Base-by-base conservation (phyloP, 345 rosid species). In the Excoecaria cochinchinensis region DNA sequence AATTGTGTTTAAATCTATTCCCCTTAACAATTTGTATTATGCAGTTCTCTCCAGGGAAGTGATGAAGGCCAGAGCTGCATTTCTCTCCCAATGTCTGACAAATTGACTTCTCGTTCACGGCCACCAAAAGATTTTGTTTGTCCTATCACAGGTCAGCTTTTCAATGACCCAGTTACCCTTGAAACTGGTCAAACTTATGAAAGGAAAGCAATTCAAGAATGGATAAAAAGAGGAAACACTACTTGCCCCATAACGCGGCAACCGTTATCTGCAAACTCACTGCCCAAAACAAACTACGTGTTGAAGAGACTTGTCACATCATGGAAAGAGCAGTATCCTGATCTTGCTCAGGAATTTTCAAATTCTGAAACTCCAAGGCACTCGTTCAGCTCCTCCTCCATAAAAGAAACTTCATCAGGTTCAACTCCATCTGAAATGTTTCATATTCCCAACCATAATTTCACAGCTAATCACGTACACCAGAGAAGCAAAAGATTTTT, bases 111-210 rank as follows among this genome's bases (percentile, higher is more conserved):
- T n/a, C 77, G 76, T 52, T 74, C 89, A 25, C 85, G 87, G 81
- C 82, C 92, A 8, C 90, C 90, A 9, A 88, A 88, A 81, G 94
- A 88, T 81, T 90, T 88, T 77, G 90, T 90, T 42, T 90, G 92
- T 75, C 90, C 90, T 39, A 90, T 90, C 78, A 87, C 92, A 4
- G 77, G 92, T 21, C 89, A 86, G 81, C 77, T 88, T 74, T 86
- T 88, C 69, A 81, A 79, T 53, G 90, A 90, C 25, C 92, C 94
- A 21, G 90, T 90, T 13, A 88, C 92, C 14, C 90, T 90, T 21
- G 94, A 90, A 80, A 90, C 90, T 12, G 92, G 90, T n/a, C 90
- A 90, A 80, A 90, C 90, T 22, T 90, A 86, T 61, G 94, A 90
- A 76, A 86, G 90, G 56, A 86, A 83, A 86, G 94, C 94, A 36